Conservation (phyloP, 1,139 yeast genomes). For the Diutina mesorugosa region DNA sequence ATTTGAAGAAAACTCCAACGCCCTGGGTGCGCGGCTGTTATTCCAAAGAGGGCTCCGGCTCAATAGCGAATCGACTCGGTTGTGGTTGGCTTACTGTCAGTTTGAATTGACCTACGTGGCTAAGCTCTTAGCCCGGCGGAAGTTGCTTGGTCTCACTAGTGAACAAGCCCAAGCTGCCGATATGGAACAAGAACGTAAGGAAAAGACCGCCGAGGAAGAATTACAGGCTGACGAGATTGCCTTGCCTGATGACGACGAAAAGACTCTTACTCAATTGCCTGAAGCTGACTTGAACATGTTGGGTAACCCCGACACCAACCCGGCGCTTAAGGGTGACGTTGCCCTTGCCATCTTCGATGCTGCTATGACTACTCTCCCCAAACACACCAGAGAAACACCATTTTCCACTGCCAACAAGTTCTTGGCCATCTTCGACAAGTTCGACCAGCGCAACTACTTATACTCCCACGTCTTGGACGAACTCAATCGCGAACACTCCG, state of each 20-base stretch:
- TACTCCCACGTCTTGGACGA: conserved; percentile 49
- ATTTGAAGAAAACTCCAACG: conserved; percentile 77
- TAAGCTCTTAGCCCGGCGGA: conserved; percentile 71
- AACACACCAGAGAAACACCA: conserved; percentile 13
- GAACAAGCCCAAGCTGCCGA: conserved; percentile 57
- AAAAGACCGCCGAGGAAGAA: conserved; percentile 33
- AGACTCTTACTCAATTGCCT: conserved; percentile 34
- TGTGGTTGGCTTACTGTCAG: conserved; percentile 82
- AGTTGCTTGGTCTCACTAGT: conserved; percentile 64
- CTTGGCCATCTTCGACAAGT: conserved; percentile 49
- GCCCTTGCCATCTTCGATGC: conserved; percentile 75
- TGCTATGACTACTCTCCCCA: conserved; percentile 41
- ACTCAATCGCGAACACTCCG: conserved; percentile 25
- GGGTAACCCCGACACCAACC: conserved; percentile 78
- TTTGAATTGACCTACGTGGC: conserved; percentile 81
- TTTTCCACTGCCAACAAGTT: conserved; percentile 33
- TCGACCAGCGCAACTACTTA: conserved; percentile 55
- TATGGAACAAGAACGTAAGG: conserved; percentile 45
- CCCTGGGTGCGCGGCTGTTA: conserved; percentile 77
- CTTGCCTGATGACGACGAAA: conserved; percentile 5
- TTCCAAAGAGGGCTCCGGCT: conserved; percentile 80
- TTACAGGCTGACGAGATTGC: conserved; percentile 10
- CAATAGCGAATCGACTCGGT: conserved; percentile 55
- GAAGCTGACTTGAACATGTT: conserved; percentile 80
- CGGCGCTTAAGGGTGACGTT: conserved; percentile 83